A percentile compares a stretch with the other conserved stretches of the same genome.
These are phyloP conservation scores for Gaertneriomyces sp. DNA, from an alignment of 192 early-diverging fungal genomes.

Conservation along the genomic window DNA sequence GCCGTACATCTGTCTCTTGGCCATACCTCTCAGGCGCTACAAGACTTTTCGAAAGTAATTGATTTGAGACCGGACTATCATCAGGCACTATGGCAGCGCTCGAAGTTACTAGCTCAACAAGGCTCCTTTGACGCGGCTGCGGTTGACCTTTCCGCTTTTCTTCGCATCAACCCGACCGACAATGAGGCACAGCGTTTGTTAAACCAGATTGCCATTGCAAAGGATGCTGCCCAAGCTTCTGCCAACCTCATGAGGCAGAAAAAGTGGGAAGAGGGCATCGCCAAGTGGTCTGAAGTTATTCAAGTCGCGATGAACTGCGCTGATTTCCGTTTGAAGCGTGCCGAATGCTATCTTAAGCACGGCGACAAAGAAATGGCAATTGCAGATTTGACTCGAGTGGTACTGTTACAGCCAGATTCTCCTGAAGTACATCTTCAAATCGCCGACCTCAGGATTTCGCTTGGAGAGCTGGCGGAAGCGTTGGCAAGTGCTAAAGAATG, in stretches of 20 bases:
- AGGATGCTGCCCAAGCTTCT: slow-evolving; percentile 35
- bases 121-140: slow-evolving; percentile 63
- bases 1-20: slow-evolving; percentile 75
- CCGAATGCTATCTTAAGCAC: slow-evolving; percentile 66
- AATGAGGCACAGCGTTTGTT: slow-evolving; percentile 40
- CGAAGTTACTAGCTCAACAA: slow-evolving; percentile 62
- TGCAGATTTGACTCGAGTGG: slow-evolving; percentile 71
- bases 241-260: slow-evolving; percentile 25
- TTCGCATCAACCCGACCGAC: slow-evolving; percentile 31
- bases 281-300: slow-evolving; percentile 26
- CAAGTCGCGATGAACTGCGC: slow-evolving; percentile 21
- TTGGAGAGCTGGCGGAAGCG: slow-evolving; percentile 70
- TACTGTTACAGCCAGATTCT: slow-evolving; percentile 68
- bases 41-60: slow-evolving; percentile 79
- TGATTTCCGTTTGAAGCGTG: slow-evolving; percentile 61
- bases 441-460: slow-evolving; percentile 62
- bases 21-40: slow-evolving; percentile 64
- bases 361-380: slow-evolving; percentile 83
- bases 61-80: slow-evolving; percentile 77
- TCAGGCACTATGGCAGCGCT: slow-evolving; percentile 73
- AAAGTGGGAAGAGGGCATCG: slow-evolving; percentile 45
- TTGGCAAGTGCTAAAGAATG: slow-evolving; percentile 77
- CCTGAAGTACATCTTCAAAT: slow-evolving; percentile 60
- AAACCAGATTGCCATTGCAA: slow-evolving; percentile 19
- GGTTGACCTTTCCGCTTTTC: slow-evolving; percentile 55